Evolutionary conservation across 345 rosid genomes (phyloP), one percentile per base, ranked within the genome.

Genomic region (Eucalyptus curtisii): DNA sequence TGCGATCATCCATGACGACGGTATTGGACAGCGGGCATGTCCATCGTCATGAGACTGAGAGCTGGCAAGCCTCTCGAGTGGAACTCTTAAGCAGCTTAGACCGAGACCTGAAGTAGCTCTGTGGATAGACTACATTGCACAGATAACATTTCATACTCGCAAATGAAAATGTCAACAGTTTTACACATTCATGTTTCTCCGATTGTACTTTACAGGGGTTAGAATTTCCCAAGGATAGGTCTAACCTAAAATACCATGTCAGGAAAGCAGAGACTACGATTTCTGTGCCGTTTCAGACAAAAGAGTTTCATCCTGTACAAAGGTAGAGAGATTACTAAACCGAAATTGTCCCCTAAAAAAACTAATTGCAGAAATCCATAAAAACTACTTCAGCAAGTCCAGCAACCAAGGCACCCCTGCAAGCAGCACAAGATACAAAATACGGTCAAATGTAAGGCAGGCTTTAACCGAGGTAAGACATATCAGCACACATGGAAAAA

Each of bases 191-290:
- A 76, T 10, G 84, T 76, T 76, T 20, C 24, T 76, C 49, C 55
- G 49, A 49, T 71, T 86, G 66, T n/a, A 89, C 71, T 81, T 88
- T 88, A 89, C 87, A 89, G 66, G 88, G 59, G 90, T 59, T 59
- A 89, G 82, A 87, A 79, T 52, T 89, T 76, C 86, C 90, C 90
- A 80, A 79, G 31, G 89, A 68, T 84, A 87, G 87, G 87, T 89
- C 87, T 89, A 87, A 87, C 89, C 89, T 89, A 87, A 48, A 66
- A 61, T 50, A 87, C 45, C 87, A 57, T n/a, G 80, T 86, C 79
- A 80, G 86, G 40, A 87, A 48, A 87, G 48, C 76, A 48, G 19
- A 68, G 84, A 40, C 47, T 76, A 40, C 84, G 47, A 76, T 76
- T 76, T 40, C 47, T 76, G 84, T 76, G 84, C 84, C 84, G 84